Percentiles rank a stretch among this genome's conserved stretches.
Evolutionary conservation across 1,139 yeast species (phyloP).

Genomic region (Candida sanyaensis): DNA sequence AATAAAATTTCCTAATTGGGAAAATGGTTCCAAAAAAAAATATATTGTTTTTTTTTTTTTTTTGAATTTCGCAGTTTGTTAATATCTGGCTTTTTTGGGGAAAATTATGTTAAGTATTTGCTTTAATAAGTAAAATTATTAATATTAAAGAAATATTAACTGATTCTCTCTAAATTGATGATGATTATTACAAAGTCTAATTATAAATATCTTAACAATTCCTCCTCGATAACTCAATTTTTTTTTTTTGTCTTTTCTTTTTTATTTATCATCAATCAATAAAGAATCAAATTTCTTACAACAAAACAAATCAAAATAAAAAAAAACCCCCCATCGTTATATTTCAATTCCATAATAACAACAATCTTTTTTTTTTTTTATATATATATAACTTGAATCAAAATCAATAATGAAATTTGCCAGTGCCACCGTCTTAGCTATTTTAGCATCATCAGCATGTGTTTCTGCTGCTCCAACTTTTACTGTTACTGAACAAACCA

Average conservation of each 20-base stretch:
- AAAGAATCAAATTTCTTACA: neutral
- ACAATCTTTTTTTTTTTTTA: neutral
- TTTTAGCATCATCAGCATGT: constrained; percentile 41
- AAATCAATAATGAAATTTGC: constrained; percentile 42
- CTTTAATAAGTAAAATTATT: constrained; percentile 3
- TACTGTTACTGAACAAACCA: constrained; percentile 18
- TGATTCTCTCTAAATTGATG: neutral
- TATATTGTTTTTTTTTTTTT: neutral
- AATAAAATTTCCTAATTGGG: constrained; percentile 16
- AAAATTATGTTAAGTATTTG: neutral
- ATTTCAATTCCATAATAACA: neutral
- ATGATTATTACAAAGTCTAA: neutral
- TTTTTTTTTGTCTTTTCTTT: constrained; percentile 1
- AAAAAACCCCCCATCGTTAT: neutral
- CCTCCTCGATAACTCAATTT: neutral
- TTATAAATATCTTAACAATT: neutral
- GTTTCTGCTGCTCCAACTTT: constrained; percentile 45
- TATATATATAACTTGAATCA: too few relatives aligned
- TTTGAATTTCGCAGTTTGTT: constrained; percentile 4
- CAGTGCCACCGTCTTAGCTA: constrained; percentile 42
- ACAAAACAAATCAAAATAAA: too few relatives aligned
- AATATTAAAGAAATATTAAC: neutral
- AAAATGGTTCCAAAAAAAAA: constrained; percentile 7
- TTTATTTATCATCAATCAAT: constrained; percentile 6
- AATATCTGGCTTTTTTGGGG: neutral